Percentiles rank a stretch among this genome's conserved stretches.
These are phyloP conservation scores for Pilobolus umbonatus DNA, from an alignment of 192 early-diverging fungal species.

Conservation along the genomic window DNA sequence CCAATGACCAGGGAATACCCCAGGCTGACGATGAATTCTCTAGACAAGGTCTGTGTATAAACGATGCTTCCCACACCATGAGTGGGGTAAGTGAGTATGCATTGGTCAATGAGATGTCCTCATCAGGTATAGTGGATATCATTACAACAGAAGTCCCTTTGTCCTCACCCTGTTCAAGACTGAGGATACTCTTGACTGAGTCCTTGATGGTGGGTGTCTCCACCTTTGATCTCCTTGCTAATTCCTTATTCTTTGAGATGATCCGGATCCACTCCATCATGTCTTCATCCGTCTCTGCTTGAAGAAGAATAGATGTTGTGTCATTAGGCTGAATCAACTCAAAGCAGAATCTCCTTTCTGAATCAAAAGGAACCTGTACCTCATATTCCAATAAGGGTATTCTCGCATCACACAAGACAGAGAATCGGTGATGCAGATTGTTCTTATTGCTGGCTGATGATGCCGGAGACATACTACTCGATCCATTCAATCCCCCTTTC, in stretches of 20 bases:
- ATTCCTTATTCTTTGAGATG: constrained; percentile 56
- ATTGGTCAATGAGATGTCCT: constrained; percentile 12
- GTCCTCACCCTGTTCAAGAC: neutral
- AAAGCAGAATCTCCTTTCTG: constrained; percentile 70
- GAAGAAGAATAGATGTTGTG: constrained; percentile 40
- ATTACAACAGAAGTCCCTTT: constrained; percentile 13
- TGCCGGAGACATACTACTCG: no score
- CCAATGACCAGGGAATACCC: constrained; percentile 34
- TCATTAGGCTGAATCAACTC: constrained; percentile 35
- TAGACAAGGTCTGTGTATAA: no score
- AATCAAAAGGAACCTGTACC: constrained; percentile 15
- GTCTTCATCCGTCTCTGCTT: constrained; percentile 70
- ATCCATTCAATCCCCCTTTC: no score
- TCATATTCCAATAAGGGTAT: neutral
- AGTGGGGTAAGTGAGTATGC: constrained; percentile 24
- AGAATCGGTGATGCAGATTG: neutral
- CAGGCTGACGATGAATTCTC: constrained; percentile 1
- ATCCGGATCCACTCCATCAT: constrained; percentile 59
- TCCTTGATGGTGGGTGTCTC: neutral
- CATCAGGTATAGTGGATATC: constrained; percentile 20
- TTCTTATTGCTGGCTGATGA: constrained; percentile 15
- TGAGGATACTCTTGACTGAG: neutral
- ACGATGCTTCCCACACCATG: constrained; percentile 24
- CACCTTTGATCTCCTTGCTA: constrained; percentile 5
- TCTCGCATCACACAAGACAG: neutral